Base-by-base conservation (phyloP, 805 yeast species). In the Nakazawaea ishiwadae region DNA sequence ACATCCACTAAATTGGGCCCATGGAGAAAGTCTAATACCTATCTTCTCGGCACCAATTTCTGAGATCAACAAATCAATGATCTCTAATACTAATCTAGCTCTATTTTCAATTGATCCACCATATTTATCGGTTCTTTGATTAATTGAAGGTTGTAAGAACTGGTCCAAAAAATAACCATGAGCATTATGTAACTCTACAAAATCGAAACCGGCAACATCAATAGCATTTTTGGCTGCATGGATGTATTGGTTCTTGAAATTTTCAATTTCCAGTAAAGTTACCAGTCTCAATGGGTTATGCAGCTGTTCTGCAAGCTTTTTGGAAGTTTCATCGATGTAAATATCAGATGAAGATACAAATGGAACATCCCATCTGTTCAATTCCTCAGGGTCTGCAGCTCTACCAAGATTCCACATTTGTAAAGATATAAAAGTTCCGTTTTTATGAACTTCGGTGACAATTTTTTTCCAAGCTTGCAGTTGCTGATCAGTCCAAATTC, bases 401-500 rank as follows among this genome's bases (percentile, higher is more conserved):
- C 64, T 50, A 12, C 79, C 78, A 36, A 76, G 53, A 11, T 60
- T 63, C 80, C 81, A 77, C 24, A 80, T 47, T 59, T 79, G 85
- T 21, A 67, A 51, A 31, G 73, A 58, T 4, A 68, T 53, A 36
- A 54, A 63, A 0, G 79, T 65, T 16, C 69, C 67, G 44, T 77
- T 70, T n/a, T 56, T 63, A 50, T 80, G 85, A 35, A 79, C 71
- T 23, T 58, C 61, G 30, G 69, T 68, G 35, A 64, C 66, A 46
- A 78, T 63, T 43, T 63, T 58, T 47, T 63, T 66, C 81, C 83
- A 78, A 3, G 66, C 69, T 16, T 51, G 51, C 12, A 65, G 61
- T 48, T 79, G 84, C 19, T 62, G 56, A 4, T 68, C 66, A 18
- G 60, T 66, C 60, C 65, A 69, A 35, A 79, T 66, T 51, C 78